Evolutionary conservation across 169 alveolate genomes (phyloP).

Genomic region (Plasmodium gonderi): DNA sequence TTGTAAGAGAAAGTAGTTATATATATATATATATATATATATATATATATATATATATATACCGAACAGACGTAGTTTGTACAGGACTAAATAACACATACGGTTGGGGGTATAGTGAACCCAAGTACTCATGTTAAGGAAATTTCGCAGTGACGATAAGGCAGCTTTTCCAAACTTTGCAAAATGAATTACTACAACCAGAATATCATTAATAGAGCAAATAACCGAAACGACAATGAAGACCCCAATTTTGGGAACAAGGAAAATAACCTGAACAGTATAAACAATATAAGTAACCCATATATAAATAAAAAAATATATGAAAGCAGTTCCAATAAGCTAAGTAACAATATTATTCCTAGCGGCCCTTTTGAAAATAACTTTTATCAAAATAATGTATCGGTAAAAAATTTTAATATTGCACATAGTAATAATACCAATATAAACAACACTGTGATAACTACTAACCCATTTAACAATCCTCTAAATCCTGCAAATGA

Average conservation of each 20-base stretch:
- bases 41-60: too few relatives aligned
- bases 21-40: too few relatives aligned
- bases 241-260: not conserved
- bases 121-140: not conserved
- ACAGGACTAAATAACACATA: too few relatives aligned
- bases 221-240: constrained; percentile 23
- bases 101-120: not conserved
- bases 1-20: too few relatives aligned
- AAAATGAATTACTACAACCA: constrained; percentile 56
- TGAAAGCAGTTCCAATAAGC: constrained; percentile 18
- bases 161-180: not conserved
- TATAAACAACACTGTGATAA: not conserved
- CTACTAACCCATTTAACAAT: constrained; percentile 27
- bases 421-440: not conserved
- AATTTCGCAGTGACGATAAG: not conserved
- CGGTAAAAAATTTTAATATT: not conserved
- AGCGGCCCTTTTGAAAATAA: constrained; percentile 48
- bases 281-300: not conserved
- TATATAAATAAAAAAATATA: constrained; percentile 39
- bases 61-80: too few relatives aligned
- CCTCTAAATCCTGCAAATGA: not conserved
- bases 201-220: constrained; percentile 31
- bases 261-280: not conserved
- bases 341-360: constrained; percentile 2
- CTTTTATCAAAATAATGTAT: not conserved